Conservation (phyloP, 2,329 filamentous ascomycete species). For the Rhynchosporium agropyri region DNA sequence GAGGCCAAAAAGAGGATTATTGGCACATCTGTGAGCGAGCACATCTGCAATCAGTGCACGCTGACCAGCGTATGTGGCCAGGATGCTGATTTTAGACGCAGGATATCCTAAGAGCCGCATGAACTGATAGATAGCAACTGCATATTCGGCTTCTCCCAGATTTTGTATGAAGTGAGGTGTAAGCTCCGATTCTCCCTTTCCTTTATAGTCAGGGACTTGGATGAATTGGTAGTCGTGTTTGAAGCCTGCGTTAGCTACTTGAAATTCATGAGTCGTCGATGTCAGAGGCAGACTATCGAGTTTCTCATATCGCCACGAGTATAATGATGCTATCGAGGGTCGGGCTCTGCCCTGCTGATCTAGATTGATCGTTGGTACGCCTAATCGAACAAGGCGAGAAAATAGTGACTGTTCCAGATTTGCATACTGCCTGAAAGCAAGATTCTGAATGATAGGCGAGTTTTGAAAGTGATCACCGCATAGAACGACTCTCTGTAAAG, state of each 20-base stretch:
- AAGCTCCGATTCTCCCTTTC: slow-evolving; percentile 83
- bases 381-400: slow-evolving; percentile 83
- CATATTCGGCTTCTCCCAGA: slow-evolving; percentile 93
- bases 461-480: slow-evolving; percentile 97
- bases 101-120: slow-evolving; percentile 96
- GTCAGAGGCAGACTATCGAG: slow-evolving; percentile 81
- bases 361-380: slow-evolving; percentile 86
- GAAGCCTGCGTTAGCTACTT: slow-evolving; percentile 86
- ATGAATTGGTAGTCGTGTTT: slow-evolving; percentile 96
- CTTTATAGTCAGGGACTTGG: slow-evolving; percentile 91
- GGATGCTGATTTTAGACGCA: slow-evolving; percentile 71
- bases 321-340: slow-evolving; percentile 83
- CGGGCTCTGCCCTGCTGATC: slow-evolving; percentile 93
- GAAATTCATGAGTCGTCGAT: slow-evolving; percentile 69
- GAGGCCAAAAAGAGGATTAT: slow-evolving; percentile 82
- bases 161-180: slow-evolving; percentile 96
- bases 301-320: slow-evolving; percentile 87
- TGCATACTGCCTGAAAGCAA: slow-evolving; percentile 91
- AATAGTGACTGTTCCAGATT: slow-evolving; percentile 97
- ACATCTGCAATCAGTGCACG: slow-evolving; percentile 87
- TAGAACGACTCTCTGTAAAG: slow-evolving; percentile 84
- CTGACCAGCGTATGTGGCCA: slow-evolving; percentile 94
- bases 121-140: slow-evolving; percentile 93
- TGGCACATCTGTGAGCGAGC: slow-evolving; percentile 77
- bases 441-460: slow-evolving; percentile 90